Conservation (phyloP, 805 yeast genomes). For the Cyberlindnera suaveolens region DNA sequence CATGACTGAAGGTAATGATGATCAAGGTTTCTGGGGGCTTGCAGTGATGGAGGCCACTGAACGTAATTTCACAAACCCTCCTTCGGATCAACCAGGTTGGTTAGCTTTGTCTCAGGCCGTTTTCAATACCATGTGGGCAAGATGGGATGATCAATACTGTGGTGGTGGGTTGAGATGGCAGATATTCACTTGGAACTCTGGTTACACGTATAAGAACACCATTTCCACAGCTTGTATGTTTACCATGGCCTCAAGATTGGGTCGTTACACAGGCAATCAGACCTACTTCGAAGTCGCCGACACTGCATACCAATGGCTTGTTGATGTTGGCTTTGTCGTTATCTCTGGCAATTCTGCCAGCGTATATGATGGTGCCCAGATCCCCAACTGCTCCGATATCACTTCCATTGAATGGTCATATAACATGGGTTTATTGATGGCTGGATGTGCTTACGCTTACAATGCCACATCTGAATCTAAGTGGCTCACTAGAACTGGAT, state of each 20-base stretch:
- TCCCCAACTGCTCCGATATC: constrained; percentile 43
- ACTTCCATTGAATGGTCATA: constrained; percentile 58
- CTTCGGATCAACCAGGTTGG: constrained; percentile 45
- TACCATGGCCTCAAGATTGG: constrained; percentile 57
- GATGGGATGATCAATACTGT: constrained; percentile 54
- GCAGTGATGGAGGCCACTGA: constrained; percentile 62
- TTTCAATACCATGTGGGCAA: constrained; percentile 53
- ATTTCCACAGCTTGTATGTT: constrained; percentile 59
- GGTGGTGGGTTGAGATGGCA: constrained; percentile 72
- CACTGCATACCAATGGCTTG: constrained; percentile 55
- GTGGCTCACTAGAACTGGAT: constrained; percentile 45
- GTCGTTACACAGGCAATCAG: constrained; percentile 51
- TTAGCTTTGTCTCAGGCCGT: constrained; percentile 55
- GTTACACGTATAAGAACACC: constrained; percentile 60
- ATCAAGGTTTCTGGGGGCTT: constrained; percentile 70
- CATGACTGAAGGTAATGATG: constrained; percentile 69
- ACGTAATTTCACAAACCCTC: constrained; percentile 50
- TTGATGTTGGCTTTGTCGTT: constrained; percentile 40
- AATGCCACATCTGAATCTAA: constrained; percentile 45
- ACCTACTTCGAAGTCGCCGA: constrained; percentile 50
- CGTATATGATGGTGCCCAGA: constrained; percentile 55
- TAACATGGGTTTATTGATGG: constrained; percentile 59
- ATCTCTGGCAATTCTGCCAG: constrained; percentile 26
- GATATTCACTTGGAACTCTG: constrained; percentile 64
- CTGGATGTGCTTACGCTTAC: constrained; percentile 68